Percentiles rank a stretch among this genome's conserved stretches.
Conservation (phyloP, 768 basidiomycete species). For the Termitomyces sp. region DNA sequence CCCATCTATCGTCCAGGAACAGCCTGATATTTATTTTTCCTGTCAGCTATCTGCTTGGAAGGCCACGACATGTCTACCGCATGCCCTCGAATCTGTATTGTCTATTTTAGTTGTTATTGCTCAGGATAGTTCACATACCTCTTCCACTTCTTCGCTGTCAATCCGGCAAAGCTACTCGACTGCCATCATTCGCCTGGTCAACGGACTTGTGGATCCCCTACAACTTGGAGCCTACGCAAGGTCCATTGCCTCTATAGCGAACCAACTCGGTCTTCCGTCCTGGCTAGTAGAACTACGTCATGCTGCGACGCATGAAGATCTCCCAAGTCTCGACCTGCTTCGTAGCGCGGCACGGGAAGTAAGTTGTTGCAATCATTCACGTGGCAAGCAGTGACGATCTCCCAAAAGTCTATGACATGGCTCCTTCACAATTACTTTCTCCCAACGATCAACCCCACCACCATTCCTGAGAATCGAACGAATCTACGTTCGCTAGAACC, state of each 20-base stretch:
- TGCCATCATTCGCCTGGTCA: constrained; percentile 85
- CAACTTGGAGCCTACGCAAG: constrained; percentile 87
- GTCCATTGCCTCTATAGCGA: constrained; percentile 84
- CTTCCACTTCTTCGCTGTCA: constrained; percentile 33
- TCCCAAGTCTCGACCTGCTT: constrained; percentile 79
- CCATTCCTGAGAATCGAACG: constrained; percentile 24
- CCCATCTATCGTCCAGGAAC: background rate
- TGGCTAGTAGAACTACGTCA: constrained; percentile 94
- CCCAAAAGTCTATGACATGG: constrained; percentile 70
- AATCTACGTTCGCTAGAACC: constrained; percentile 57
- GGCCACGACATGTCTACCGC: constrained; percentile 68
- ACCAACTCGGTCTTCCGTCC: constrained; percentile 76
- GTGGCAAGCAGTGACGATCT: constrained; percentile 3
- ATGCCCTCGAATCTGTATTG: constrained; percentile 72
- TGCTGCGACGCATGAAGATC: constrained; percentile 92
- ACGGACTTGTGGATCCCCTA: constrained; percentile 91
- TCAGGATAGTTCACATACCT: constrained; percentile 38
- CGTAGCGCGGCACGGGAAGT: constrained; percentile 75
- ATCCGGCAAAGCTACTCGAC: constrained; percentile 77
- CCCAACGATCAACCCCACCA: constrained; percentile 60
- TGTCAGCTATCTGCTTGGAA: constrained; percentile 75
- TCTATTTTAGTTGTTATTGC: constrained; percentile 55
- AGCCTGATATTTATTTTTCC: constrained; percentile 3
- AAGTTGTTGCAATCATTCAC: constrained; percentile 3
- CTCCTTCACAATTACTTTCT: constrained; percentile 81